Evolutionary conservation across 2,329 filamentous ascomycete species (phyloP), one percentile per base, ranked within the genome.

Genomic region (Stagonosporopsis vannaccii): DNA sequence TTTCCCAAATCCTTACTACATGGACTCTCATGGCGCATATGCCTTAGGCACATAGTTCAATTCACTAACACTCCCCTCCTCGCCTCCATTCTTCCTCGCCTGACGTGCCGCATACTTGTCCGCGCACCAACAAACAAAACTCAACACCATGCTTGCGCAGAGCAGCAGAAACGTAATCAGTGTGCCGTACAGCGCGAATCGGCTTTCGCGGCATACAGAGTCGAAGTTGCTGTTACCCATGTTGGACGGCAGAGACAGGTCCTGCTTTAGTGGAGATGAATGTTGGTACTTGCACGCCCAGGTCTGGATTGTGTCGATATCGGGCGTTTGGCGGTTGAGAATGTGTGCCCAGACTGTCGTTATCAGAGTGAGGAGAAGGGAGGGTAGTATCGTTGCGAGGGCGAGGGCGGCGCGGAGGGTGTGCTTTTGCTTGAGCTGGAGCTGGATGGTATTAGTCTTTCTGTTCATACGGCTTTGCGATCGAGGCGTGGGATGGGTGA

Each of bases 131-230:
- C 69, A 68, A 7, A 76, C 57, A n/a, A 75, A 62, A 8, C 66
- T 71, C 33, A 75, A 26, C 19, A 56, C 70, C 62, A 75, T 69
- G 45, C 69, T 72, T 6, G 58, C 57, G 26, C 65, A 59, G 23
- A 81, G 72, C 40, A 80, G 42, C 39, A 80, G 45, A 56, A 80
- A 77, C 17, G 77, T 65, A 0, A 75, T 69, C 20, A 81, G 72
- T 0, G 77, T 77, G 20, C 77, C 75, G 60, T 77, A 80, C 39
- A 78, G 74, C 13, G 79, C 77, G 66, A 81, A 81, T 60, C 73
- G 74, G 45, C 77, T 79, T 60, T 81, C 72, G 8, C 68, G 61
- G 61, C 79, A 81, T 22, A 81, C 53, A 0, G 64, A 63, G 13
- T 61, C 65, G 57, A 80, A 81, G 17, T 68, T 64, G 26, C 54